Percentiles rank a stretch among this genome's conserved stretches.
phyloP scores from a whole-genome alignment of 192 early-diverging fungal species.

The Linnemannia schmuckeri region DNA sequence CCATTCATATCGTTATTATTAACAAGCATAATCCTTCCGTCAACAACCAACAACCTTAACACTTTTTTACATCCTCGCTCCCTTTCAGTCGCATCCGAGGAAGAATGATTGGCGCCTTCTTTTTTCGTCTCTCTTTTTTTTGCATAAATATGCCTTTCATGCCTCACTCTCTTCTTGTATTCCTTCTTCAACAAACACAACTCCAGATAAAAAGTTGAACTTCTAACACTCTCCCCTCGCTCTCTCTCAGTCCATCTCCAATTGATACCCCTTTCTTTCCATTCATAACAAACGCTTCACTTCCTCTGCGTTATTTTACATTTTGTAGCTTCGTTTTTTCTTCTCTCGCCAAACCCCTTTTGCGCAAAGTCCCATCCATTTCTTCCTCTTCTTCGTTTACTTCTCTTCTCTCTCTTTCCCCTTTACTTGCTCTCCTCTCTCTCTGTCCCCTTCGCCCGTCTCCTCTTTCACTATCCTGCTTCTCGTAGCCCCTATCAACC shows the following conservation, averaged over 20 bases:
- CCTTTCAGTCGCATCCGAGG: slow-evolving; percentile 2
- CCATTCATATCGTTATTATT: no score
- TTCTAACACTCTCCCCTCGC: neutral
- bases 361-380: neutral
- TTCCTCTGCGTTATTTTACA: neutral
- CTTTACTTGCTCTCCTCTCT: neutral
- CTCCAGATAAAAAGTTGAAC: neutral
- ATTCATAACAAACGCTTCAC: neutral
- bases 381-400: neutral
- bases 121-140: neutral
- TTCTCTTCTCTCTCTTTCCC: neutral
- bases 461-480: neutral
- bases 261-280: neutral
- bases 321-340: neutral
- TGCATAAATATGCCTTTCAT: neutral
- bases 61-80: neutral
- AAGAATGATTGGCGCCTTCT: neutral
- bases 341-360: neutral
- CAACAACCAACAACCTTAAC: neutral
- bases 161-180: neutral
- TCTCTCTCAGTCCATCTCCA: neutral
- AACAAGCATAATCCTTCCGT: neutral
- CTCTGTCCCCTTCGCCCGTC: neutral
- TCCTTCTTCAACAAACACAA: neutral
- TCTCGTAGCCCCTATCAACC: neutral